phyloP scores from a whole-genome alignment of 129 eudicot genomes.

The Chrysanthemum makinoi region DNA sequence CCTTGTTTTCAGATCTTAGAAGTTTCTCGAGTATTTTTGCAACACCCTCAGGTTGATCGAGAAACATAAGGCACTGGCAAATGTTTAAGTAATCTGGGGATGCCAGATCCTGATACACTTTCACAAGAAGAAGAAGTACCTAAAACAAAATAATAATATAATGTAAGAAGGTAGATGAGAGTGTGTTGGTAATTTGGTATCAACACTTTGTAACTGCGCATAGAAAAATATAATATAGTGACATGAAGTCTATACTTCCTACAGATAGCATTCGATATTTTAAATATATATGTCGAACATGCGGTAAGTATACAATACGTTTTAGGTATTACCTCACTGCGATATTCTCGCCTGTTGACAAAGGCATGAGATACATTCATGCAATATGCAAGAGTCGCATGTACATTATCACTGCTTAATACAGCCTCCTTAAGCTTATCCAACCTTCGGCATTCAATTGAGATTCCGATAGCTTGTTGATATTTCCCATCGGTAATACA shows the following conservation, averaged over 20 bases:
- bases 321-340: constrained; percentile 63
- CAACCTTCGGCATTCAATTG: constrained; percentile 87
- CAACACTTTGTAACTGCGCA: too few species aligned
- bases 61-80: constrained; percentile 93
- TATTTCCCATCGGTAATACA: background rate
- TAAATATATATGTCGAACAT: background rate
- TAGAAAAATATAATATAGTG: too few species aligned
- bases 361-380: constrained; percentile 75
- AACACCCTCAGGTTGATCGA: constrained; percentile 84
- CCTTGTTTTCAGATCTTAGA: constrained; percentile 64
- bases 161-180: too few species aligned
- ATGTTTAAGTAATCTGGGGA: constrained; percentile 92
- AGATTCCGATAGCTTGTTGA: constrained; percentile 69
- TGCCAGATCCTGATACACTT: constrained; percentile 68
- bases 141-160: constrained; percentile 13
- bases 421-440: constrained; percentile 96
- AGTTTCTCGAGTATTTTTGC: constrained; percentile 82
- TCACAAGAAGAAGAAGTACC: constrained; percentile 81
- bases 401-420: constrained; percentile 74
- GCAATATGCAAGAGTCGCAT: constrained; percentile 73
- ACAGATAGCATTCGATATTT: background rate
- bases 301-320: background rate
- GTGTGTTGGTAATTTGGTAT: too few species aligned
- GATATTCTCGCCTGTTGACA: constrained; percentile 77
- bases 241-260: too few species aligned